phyloP scores from a whole-genome alignment of 2,329 filamentous ascomycete genomes.

The Diplodia scrobiculata region DNA sequence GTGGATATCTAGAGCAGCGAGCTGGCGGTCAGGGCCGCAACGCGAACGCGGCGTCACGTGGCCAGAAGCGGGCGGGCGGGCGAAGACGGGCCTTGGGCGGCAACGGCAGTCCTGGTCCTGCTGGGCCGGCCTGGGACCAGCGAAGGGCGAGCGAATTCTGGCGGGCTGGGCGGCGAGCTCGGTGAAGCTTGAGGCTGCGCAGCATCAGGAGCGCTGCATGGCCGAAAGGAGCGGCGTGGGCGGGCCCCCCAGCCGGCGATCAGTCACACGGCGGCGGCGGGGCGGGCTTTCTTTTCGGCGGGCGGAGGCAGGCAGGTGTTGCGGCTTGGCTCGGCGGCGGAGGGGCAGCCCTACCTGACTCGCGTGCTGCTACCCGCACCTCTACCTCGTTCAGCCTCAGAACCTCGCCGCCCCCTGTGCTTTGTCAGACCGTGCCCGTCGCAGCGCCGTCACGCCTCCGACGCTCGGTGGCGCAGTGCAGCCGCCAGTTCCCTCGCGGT shows the following conservation, averaged over 20 bases:
- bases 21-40: constrained; percentile 11
- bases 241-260: constrained; percentile 2
- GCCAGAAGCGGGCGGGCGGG: not conserved
- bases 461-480: not conserved
- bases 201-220: constrained; percentile 24
- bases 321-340: not conserved
- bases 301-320: not conserved
- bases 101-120: constrained; percentile 1
- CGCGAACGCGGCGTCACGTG: constrained; percentile 33
- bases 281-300: constrained; percentile 9
- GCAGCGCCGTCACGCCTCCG: not conserved
- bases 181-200: constrained; percentile 18
- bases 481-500: not conserved
- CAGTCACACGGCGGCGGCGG: not conserved
- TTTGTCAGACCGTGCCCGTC: constrained; percentile 11
- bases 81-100: not conserved
- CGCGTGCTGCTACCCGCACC: not conserved
- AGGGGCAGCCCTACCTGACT: constrained; percentile 2
- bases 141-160: not conserved
- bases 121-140: not conserved
- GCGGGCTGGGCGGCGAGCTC: not conserved
- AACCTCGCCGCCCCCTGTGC: not conserved
- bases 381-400: constrained; percentile 3
- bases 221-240: constrained; percentile 22
- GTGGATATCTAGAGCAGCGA: constrained; percentile 2